A percentile compares a stretch with the other conserved stretches of the same genome.
phyloP scores from a whole-genome alignment of 2,329 filamentous ascomycete species.

The Sodiomyces alkalinus region DNA sequence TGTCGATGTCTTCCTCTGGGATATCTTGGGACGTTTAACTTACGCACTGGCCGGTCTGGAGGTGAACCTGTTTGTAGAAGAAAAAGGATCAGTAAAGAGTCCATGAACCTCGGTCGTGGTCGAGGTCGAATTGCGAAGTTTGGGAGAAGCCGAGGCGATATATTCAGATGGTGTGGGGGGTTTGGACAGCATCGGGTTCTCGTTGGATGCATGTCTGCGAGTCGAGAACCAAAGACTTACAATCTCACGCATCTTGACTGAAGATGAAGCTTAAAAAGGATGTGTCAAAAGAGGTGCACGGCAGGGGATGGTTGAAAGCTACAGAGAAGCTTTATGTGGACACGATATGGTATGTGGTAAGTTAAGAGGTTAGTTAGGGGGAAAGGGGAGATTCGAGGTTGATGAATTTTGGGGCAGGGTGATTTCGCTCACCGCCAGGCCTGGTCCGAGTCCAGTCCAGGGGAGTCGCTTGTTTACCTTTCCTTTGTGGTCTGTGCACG shows the following conservation, averaged over 20 bases:
- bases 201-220: too few species aligned
- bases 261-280: conserved; percentile 18
- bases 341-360: conserved; percentile 6
- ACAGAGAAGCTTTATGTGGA: conserved; percentile 8
- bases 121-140: not conserved
- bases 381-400: too few species aligned
- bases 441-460: conserved; percentile 8
- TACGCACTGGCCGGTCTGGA: conserved; percentile 99
- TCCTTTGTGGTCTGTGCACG: conserved; percentile 12
- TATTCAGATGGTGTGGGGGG: not conserved
- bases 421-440: conserved; percentile 19
- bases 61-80: conserved; percentile 68
- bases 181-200: too few species aligned
- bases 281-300: conserved; percentile 3
- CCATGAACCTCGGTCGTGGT: not conserved
- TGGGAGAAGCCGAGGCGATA: not conserved
- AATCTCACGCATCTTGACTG: conserved; percentile 51
- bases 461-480: conserved; percentile 19
- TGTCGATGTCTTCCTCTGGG: not conserved
- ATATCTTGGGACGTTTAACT: conserved; percentile 17
- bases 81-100: conserved; percentile 38
- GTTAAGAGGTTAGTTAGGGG: conserved; percentile 13
- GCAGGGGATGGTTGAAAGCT: not conserved
- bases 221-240: conserved; percentile 42
- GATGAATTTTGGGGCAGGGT: conserved; percentile 20